Conservation (phyloP, 2,329 filamentous ascomycete genomes). For the Alternaria angustiovoidea region DNA sequence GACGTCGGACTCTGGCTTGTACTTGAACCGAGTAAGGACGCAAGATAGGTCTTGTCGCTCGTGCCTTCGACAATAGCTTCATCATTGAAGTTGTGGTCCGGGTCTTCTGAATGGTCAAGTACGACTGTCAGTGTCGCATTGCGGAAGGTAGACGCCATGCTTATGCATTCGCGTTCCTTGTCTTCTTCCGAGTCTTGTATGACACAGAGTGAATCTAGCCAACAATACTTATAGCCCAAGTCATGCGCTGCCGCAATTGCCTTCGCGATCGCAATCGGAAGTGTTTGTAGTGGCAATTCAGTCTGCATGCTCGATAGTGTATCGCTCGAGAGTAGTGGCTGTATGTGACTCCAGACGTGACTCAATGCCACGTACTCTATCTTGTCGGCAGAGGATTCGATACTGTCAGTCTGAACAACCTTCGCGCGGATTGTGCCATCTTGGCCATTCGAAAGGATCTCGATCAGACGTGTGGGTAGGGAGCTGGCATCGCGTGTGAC, state of each 20-base stretch:
- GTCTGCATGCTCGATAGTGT: constrained; percentile 23
- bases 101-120: constrained; percentile 26
- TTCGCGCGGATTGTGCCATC: constrained; percentile 22
- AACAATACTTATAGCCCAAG: constrained; percentile 45
- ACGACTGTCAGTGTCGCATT: constrained; percentile 46
- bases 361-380: constrained; percentile 42
- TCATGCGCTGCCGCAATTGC: constrained; percentile 37
- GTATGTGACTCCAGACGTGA: constrained; percentile 35
- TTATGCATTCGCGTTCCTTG: constrained; percentile 40
- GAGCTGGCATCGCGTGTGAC: constrained; percentile 4
- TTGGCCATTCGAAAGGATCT: constrained; percentile 31
- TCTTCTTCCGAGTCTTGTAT: constrained; percentile 45
- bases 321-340: constrained; percentile 31
- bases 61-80: background rate
- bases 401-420: constrained; percentile 32
- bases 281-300: constrained; percentile 23
- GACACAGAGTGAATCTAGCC: constrained; percentile 47
- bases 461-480: constrained; percentile 45
- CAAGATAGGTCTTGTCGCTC: background rate
- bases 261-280: constrained; percentile 35
- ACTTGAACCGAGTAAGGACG: background rate
- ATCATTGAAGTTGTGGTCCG: background rate
- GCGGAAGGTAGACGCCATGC: constrained; percentile 45
- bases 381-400: constrained; percentile 14
- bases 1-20: background rate